These are phyloP conservation scores for Metarhizium brunneum DNA, from an alignment of 2,329 filamentous ascomycete genomes.

Conservation along the genomic window DNA sequence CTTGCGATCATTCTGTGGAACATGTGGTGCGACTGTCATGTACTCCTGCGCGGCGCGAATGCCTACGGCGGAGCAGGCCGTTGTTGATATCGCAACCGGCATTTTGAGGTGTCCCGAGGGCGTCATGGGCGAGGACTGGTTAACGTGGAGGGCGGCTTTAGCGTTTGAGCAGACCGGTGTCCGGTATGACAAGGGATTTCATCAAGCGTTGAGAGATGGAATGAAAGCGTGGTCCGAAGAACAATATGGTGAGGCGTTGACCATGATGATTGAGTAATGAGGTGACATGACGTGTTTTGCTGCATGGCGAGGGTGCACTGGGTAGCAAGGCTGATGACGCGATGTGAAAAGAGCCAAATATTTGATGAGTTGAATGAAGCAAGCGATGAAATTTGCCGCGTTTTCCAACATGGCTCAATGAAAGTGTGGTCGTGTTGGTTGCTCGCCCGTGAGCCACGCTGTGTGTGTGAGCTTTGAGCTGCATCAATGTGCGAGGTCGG, in stretches of 20 bases:
- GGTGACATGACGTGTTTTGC: neutral
- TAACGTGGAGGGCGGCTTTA: conserved; percentile 33
- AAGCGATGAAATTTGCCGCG: too few relatives aligned
- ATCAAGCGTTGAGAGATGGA: conserved; percentile 25
- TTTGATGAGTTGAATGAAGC: too few relatives aligned
- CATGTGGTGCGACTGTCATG: conserved; percentile 36
- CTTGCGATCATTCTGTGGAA: conserved; percentile 34
- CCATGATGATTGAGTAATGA: conserved; percentile 12
- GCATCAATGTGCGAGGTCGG: neutral
- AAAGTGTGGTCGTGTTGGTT: too few relatives aligned
- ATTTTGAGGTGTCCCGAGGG: conserved; percentile 35
- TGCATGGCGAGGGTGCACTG: too few relatives aligned
- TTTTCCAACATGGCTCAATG: too few relatives aligned
- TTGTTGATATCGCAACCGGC: conserved; percentile 34
- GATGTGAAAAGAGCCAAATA: too few relatives aligned
- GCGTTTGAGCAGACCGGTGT: conserved; percentile 24
- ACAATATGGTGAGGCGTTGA: conserved; percentile 23
- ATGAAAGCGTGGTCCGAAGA: conserved; percentile 27
- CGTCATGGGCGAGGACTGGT: conserved; percentile 33
- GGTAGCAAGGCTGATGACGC: too few relatives aligned
- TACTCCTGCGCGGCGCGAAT: conserved; percentile 19
- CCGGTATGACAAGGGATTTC: conserved; percentile 27
- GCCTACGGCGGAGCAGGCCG: conserved; percentile 18
- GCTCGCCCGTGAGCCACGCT: too few relatives aligned
- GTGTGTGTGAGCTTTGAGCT: too few relatives aligned